Evolutionary conservation across 2,329 filamentous ascomycete genomes (phyloP), one percentile per base, ranked within the genome.

Genomic region (Calonectria multiphialidica): DNA sequence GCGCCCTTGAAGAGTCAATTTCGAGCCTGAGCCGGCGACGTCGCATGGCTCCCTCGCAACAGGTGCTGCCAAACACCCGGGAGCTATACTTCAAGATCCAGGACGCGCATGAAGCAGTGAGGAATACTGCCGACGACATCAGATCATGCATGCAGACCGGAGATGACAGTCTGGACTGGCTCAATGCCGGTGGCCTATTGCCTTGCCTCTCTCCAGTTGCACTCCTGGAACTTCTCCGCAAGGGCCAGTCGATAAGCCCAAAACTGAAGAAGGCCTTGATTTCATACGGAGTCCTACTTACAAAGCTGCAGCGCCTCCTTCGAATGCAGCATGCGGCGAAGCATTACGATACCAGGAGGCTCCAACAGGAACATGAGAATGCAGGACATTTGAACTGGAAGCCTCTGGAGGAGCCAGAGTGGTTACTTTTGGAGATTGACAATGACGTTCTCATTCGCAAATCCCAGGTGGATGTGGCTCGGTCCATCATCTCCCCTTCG

Each of bases 341-440:
- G 21, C 37, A 78, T 57, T 71, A 61, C 0, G n/a, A 80, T 30
- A 76, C 82, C 28, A 21, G 68, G 75, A 68, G 80, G 73, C 76
- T 83, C 1, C 18, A 75, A 1, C 86, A 89, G 5, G 90, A 92
- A 71, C 74, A 80, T 15, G 70, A 90, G 88, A 61, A 37, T 44
- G 0, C 40, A n/a, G 90, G 89, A 0, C 91, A 93, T 73, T 78
- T 76, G 0, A 89, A 91, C 28, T 93, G 91, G 91, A 74, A 83
- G 2, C 87, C 90, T 0, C 3, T 78, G 0, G 80, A 89, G 0
- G 79, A 87, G 18, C 85, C 90, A 0, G 92, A 94, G 75, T 93
- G 91, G 89, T 80, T 94, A 0, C 83, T 94, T 0, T 79, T 94
- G 0, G 92, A 94, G 70, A 88, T 94, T 18, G 93, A 94, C 68